phyloP scores from a whole-genome alignment of 2,329 filamentous ascomycete species.

The Chalaropsis ovoidea region DNA sequence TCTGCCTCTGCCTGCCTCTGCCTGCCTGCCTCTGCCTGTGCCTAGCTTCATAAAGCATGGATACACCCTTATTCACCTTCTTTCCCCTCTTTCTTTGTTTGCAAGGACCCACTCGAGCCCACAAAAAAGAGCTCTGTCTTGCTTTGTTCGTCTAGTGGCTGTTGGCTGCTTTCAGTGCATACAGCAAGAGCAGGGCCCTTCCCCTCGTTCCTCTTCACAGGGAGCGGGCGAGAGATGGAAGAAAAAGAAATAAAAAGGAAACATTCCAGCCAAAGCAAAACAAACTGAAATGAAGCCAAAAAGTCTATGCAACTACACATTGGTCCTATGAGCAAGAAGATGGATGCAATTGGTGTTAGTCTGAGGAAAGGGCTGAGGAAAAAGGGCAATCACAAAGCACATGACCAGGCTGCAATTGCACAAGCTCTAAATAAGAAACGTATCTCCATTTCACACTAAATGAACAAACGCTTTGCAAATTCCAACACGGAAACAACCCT shows the following conservation, averaged over 20 bases:
- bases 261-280: neutral
- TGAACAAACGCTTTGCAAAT: neutral
- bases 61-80: neutral
- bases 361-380: too few species aligned
- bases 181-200: neutral
- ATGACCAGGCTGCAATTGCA: neutral
- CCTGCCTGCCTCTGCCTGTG: constrained; percentile 9
- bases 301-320: too few species aligned
- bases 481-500: neutral
- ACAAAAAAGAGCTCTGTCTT: neutral
- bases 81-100: constrained; percentile 7
- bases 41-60: neutral
- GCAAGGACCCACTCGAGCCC: neutral
- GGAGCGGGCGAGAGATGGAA: neutral
- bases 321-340: neutral
- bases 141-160: neutral
- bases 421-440: neutral
- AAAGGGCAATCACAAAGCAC: neutral
- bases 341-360: neutral
- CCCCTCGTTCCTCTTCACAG: neutral
- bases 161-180: neutral
- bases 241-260: neutral
- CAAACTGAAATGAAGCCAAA: neutral
- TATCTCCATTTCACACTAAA: neutral
- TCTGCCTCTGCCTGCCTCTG: constrained; percentile 6